phyloP scores from a whole-genome alignment of 2,329 filamentous ascomycete species.

The Pseudogymnoascus sp. region DNA sequence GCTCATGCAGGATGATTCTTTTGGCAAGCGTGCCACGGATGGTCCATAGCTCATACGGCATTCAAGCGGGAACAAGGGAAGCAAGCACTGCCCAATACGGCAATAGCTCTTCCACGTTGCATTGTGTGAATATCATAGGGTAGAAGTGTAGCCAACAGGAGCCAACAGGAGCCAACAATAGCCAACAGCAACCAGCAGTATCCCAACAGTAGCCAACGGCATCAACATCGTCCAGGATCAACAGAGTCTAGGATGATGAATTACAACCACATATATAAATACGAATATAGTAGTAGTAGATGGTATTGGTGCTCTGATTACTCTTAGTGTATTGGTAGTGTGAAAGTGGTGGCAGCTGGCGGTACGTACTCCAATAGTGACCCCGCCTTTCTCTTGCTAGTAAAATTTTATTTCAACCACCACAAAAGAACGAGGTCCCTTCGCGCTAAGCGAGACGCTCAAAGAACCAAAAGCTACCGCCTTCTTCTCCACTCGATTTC shows the following conservation, averaged over 20 bases:
- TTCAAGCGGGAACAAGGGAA: neutral
- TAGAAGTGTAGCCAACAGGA: neutral
- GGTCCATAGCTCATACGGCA: neutral
- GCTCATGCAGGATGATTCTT: conserved; percentile 2
- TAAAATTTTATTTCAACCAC: conserved; percentile 9
- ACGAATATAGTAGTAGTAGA: neutral
- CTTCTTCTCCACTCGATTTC: conserved; percentile 16
- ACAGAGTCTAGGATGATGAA: neutral
- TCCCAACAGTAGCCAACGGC: neutral
- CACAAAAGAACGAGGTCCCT: conserved; percentile 6
- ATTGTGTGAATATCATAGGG: neutral
- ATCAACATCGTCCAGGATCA: neutral
- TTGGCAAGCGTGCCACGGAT: conserved; percentile 4
- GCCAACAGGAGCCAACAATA: neutral
- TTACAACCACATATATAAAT: neutral
- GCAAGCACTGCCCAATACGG: neutral
- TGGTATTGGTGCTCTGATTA: neutral
- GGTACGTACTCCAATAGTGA: conserved; percentile 8
- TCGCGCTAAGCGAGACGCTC: conserved; percentile 8
- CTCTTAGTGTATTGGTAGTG: neutral
- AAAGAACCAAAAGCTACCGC: conserved; percentile 8
- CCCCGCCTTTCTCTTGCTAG: conserved; percentile 5
- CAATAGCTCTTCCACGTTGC: neutral
- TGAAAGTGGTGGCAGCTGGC: neutral
- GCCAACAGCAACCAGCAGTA: no score